Base-by-base conservation (phyloP, 352 stramenopile species). In the Phytophthora sp. region DNA sequence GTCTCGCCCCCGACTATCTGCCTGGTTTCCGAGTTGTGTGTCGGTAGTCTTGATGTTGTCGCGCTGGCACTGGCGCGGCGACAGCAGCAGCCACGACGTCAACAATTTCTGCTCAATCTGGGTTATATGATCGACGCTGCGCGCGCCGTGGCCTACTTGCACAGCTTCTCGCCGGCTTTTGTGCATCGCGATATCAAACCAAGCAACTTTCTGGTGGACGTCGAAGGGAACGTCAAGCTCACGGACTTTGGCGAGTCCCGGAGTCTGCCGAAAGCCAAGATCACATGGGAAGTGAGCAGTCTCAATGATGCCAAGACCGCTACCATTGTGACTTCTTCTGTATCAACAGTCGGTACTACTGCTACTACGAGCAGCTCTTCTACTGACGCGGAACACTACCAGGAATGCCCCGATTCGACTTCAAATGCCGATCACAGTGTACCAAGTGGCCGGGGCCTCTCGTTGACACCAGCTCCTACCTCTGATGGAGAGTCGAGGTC, bases 91-190 rank as follows among this genome's bases (percentile, higher is more conserved):
- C 27, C 45, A 35, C 58, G 57, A 62, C 73, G 77, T 0, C 76
- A 88, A 57, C 79, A 85, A 20, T 76, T 85, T n/a, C 54, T 88
- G 20, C 66, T 86, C 5, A 69, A 86, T 26, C 30, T 91, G 5
- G 73, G 69, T 5, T 82, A 89, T 35, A 87, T 91, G 78, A 74
- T 87, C 27, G 82, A 91, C 29, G 76, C 80, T 2, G 79, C 76
- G 7, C 66, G 79, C 21, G 79, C 77, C n/a, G 72, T 89, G 1
- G 74, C 76, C 2, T 88, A 89, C 26, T 15, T 89, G 13, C 80
- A 89, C 63, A 83, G 72, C 50, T 88, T 88, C 36, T 79, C 71
- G n/a, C 78, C 76, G 16, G 71, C 77, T 0, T 84, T 89, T 23
- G 54, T 88, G 7, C 80, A 89, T 33, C 76, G 77, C 12, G 76